These are phyloP conservation scores for Termitomyces bulborhizus DNA, from an alignment of 768 basidiomycete genomes.

Conservation along the genomic window DNA sequence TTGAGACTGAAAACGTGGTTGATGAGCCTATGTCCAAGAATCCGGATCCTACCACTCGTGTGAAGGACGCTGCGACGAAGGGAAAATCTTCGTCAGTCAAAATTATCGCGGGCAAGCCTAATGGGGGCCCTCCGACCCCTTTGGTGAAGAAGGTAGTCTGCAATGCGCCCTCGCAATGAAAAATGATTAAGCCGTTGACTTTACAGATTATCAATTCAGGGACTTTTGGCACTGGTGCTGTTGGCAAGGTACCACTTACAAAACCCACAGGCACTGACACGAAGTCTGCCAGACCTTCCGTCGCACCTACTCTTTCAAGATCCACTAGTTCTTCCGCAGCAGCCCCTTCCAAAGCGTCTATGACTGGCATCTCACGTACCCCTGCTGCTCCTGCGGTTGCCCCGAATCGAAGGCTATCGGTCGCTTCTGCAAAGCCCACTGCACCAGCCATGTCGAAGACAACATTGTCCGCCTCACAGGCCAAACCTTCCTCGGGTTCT, in stretches of 20 bases:
- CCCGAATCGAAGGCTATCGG: constrained; percentile 36
- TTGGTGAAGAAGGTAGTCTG: constrained; percentile 60
- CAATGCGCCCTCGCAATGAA: background rate
- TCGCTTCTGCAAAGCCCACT: constrained; percentile 33
- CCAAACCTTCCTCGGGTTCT: constrained; percentile 29
- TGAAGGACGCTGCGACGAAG: constrained; percentile 23
- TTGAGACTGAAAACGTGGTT: constrained; percentile 12
- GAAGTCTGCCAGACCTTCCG: constrained; percentile 11
- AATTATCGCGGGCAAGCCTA: constrained; percentile 36
- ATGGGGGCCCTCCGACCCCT: constrained; percentile 44
- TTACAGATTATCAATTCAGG: constrained; percentile 57
- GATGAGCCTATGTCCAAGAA: constrained; percentile 18
- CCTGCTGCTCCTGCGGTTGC: constrained; percentile 27
- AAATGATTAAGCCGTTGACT: background rate
- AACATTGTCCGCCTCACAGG: constrained; percentile 33
- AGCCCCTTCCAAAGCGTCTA: constrained; percentile 31
- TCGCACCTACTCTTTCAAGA: constrained; percentile 26
- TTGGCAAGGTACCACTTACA: constrained; percentile 34
- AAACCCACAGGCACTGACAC: constrained; percentile 29
- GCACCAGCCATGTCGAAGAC: constrained; percentile 27
- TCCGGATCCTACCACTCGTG: constrained; percentile 17
- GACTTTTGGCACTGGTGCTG: constrained; percentile 54
- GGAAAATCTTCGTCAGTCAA: constrained; percentile 34
- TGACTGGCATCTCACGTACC: constrained; percentile 23
- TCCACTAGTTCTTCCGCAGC: constrained; percentile 31